phyloP scores from a whole-genome alignment of 441 rosid species.

The Brassica hybrid region DNA sequence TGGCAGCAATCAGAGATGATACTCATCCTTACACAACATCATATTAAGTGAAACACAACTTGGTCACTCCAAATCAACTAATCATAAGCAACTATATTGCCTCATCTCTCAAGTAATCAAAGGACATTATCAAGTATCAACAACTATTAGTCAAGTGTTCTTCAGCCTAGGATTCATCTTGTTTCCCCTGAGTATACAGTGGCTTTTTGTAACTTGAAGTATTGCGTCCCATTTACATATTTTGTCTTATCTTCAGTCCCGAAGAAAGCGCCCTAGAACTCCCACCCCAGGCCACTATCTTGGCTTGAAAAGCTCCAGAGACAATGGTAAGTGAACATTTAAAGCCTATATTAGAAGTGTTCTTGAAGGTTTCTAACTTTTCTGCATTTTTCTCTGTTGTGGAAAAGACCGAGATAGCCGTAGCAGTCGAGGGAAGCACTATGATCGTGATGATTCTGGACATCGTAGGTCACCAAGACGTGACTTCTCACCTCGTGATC shows the following conservation, averaged over 20 bases:
- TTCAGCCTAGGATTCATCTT: conserved; percentile 45
- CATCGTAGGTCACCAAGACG: conserved; percentile 39
- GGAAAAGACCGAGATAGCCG: conserved; percentile 46
- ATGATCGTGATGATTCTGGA: conserved; percentile 64
- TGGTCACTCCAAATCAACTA: conserved; percentile 94
- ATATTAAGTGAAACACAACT: conserved; percentile 75
- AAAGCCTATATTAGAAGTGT: background rate
- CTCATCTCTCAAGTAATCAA: conserved; percentile 84
- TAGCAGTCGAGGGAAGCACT: conserved; percentile 60
- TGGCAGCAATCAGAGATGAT: conserved; percentile 95
- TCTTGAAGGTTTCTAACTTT: conserved; percentile 10
- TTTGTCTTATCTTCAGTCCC: conserved; percentile 69
- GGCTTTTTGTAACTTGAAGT: conserved; percentile 25
- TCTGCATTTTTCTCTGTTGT: conserved; percentile 4
- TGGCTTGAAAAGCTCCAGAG: conserved; percentile 86
- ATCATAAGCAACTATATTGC: conserved; percentile 63
- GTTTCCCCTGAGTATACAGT: conserved; percentile 13
- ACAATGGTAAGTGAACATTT: conserved; percentile 54
- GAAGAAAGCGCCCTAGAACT: conserved; percentile 93
- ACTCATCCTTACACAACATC: conserved; percentile 76
- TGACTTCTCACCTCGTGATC: background rate
- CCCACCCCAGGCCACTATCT: conserved; percentile 99
- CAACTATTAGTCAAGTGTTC: conserved; percentile 72
- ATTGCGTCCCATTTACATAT: conserved; percentile 9
- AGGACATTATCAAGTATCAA: conserved; percentile 75